A percentile compares a stretch with the other conserved stretches of the same genome.
phyloP scores from a whole-genome alignment of 2,329 filamentous ascomycete species.

The Thelonectria blattea region DNA sequence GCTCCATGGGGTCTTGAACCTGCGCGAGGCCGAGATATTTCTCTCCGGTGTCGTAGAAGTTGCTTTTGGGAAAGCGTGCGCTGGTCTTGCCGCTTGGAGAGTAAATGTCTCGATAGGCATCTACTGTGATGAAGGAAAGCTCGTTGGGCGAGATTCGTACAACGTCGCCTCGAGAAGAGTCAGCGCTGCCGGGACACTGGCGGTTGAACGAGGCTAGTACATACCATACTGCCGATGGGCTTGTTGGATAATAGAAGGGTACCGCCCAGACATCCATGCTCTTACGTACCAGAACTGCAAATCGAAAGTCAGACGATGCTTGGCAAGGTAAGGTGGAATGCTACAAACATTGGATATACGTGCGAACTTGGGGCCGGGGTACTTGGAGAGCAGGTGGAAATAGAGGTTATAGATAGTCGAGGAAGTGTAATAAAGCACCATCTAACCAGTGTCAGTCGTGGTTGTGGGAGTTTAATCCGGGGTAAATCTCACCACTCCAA shows the following conservation, averaged over 20 bases:
- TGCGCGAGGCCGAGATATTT: constrained; percentile 9
- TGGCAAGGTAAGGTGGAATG: not conserved
- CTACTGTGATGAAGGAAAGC: constrained; percentile 19
- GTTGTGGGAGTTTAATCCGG: not conserved
- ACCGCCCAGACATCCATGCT: constrained; percentile 2
- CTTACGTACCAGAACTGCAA: not conserved
- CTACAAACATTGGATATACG: constrained; percentile 23
- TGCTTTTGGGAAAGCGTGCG: constrained; percentile 16
- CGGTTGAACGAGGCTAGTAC: not conserved
- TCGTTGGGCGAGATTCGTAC: constrained; percentile 29
- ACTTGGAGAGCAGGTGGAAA: constrained; percentile 31
- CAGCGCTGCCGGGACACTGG: not conserved
- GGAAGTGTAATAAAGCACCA: not conserved
- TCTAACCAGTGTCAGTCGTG: not conserved
- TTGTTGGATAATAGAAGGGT: constrained; percentile 1
- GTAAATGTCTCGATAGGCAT: constrained; percentile 30
- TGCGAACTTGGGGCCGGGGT: constrained; percentile 30
- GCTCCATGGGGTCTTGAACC: constrained; percentile 14
- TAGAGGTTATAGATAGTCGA: constrained; percentile 19
- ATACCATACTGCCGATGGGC: constrained; percentile 23
- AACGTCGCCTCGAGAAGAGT: constrained; percentile 7
- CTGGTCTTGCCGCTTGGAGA: constrained; percentile 19
- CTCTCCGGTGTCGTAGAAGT: constrained; percentile 14
- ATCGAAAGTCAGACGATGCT: not conserved
- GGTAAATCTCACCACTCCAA: not conserved